Evolutionary conservation across 257 asterid genomes (phyloP).

Genomic region (Capsicum baccatum): DNA sequence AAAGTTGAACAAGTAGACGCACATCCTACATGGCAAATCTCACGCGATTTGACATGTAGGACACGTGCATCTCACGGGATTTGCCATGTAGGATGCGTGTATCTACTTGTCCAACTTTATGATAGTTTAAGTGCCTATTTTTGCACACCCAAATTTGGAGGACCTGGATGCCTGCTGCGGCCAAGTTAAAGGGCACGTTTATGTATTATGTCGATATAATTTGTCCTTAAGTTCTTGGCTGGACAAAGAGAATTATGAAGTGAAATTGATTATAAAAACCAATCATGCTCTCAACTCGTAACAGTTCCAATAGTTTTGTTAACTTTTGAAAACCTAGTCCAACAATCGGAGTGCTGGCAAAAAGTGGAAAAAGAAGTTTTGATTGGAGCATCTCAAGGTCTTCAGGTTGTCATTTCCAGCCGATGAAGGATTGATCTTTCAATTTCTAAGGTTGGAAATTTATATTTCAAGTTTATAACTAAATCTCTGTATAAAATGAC

Average conservation of each 20-base stretch:
- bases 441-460: background rate
- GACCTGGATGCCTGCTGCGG: too few species aligned
- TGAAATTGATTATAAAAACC: background rate
- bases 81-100: too few species aligned
- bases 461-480: background rate
- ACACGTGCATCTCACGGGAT: too few species aligned
- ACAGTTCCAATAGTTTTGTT: background rate
- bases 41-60: too few species aligned
- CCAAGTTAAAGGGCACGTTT: too few species aligned
- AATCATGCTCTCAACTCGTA: background rate
- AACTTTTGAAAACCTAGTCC: background rate
- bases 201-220: background rate
- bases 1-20: too few species aligned
- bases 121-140: too few species aligned
- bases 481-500: background rate
- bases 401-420: background rate
- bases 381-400: background rate
- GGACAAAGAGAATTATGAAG: background rate
- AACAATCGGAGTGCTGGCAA: background rate
- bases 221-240: background rate
- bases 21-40: too few species aligned
- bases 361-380: background rate
- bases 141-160: too few species aligned
- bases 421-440: background rate
- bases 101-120: too few species aligned